Conservation (phyloP, 2,329 filamentous ascomycete species). For the Ophiostoma pallidulum region DNA sequence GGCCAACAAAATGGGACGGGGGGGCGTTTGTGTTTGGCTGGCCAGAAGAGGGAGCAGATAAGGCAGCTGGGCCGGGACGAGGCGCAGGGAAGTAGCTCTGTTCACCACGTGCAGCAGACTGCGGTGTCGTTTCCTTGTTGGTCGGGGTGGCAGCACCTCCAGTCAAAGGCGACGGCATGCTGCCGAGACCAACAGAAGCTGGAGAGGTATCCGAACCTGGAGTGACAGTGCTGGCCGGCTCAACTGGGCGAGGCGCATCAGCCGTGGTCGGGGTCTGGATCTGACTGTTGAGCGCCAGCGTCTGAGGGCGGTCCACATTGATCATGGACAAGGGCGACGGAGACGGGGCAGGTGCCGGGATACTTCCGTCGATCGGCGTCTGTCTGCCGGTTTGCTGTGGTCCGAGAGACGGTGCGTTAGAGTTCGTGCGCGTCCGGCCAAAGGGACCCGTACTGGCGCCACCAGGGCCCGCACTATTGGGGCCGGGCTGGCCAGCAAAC, state of each 20-base stretch:
- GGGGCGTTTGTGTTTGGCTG: neutral
- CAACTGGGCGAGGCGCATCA: neutral
- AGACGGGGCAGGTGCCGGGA: neutral
- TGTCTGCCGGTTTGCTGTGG: neutral
- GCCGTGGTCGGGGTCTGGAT: neutral
- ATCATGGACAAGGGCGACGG: slow-evolving; percentile 10
- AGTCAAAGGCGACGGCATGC: neutral
- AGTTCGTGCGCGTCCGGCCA: slow-evolving; percentile 4
- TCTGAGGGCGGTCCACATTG: neutral
- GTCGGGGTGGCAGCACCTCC: neutral
- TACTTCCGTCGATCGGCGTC: too few relatives aligned
- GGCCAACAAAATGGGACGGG: neutral
- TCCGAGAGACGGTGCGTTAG: slow-evolving; percentile 4
- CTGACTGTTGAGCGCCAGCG: neutral
- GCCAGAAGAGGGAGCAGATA: neutral
- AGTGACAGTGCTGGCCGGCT: neutral
- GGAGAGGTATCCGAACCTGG: neutral
- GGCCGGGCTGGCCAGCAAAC: neutral
- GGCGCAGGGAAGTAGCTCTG: neutral
- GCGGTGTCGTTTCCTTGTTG: neutral
- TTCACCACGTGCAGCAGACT: neutral
- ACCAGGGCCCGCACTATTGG: neutral
- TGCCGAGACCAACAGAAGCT: neutral
- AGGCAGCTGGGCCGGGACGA: neutral
- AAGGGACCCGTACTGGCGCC: too few relatives aligned